phyloP scores from a whole-genome alignment of 148 eudicot genomes.

The Polygonum aviculare region DNA sequence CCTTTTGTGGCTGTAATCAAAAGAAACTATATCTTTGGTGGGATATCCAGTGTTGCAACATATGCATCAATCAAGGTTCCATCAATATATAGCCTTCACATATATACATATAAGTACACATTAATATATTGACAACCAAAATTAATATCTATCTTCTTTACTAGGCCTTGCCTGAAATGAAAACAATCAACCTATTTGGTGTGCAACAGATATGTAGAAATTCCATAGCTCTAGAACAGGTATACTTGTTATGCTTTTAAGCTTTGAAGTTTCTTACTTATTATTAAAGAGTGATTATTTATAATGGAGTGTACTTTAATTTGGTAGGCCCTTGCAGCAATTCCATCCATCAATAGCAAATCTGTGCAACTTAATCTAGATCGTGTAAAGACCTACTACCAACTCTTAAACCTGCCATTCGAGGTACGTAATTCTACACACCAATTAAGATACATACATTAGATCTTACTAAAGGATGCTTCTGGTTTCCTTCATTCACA shows the following conservation, averaged over 20 bases:
- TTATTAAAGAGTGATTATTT: background rate
- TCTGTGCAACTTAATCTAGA: constrained; percentile 70
- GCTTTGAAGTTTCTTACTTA: background rate
- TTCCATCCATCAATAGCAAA: constrained; percentile 76
- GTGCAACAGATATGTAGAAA: constrained; percentile 97
- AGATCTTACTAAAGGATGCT: background rate
- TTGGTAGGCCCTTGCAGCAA: constrained; percentile 70
- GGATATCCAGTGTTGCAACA: constrained; percentile 81
- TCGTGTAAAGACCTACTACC: constrained; percentile 92
- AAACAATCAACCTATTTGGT: constrained; percentile 84
- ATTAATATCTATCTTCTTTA: background rate
- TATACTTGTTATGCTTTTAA: constrained; percentile 12
- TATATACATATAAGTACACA: background rate
- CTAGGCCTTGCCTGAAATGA: constrained; percentile 88
- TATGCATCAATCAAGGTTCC: constrained; percentile 75
- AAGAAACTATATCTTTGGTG: constrained; percentile 87
- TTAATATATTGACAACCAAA: background rate
- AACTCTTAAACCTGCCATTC: constrained; percentile 91
- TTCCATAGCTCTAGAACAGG: constrained; percentile 95
- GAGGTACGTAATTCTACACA: constrained; percentile 63
- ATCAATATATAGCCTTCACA: background rate
- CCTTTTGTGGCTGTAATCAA: constrained; percentile 70
- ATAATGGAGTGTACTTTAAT: background rate
- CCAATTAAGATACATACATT: too few relatives aligned
- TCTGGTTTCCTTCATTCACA: constrained; percentile 23